phyloP scores from a whole-genome alignment of 495 filamentous ascomycete genomes.

The Daldinia childiae region DNA sequence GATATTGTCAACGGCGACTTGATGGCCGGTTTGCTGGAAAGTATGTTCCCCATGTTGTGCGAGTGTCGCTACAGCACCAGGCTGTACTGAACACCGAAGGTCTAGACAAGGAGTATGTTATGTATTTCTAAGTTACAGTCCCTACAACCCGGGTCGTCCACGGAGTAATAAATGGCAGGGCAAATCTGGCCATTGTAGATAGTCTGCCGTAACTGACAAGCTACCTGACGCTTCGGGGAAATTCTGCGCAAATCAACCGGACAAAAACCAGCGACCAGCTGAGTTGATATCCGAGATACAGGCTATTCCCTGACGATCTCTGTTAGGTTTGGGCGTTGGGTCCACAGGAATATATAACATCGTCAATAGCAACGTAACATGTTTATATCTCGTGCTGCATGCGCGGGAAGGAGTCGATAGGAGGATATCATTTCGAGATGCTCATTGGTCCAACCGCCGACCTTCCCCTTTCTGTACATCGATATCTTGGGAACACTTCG shows the following conservation, averaged over 20 bases:
- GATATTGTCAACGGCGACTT: conserved; percentile 39
- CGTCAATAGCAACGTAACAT: conserved; percentile 39
- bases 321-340: conserved; percentile 16
- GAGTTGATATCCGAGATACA: conserved; percentile 31
- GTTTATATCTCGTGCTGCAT: conserved; percentile 18
- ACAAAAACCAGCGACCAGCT: conserved; percentile 8
- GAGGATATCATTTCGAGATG: neutral
- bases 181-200: conserved; percentile 5
- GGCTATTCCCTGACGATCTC: conserved; percentile 37
- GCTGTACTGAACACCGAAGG: conserved; percentile 4
- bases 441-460: conserved; percentile 21
- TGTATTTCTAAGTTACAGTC: conserved; percentile 12
- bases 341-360: conserved; percentile 39
- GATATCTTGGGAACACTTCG: conserved; percentile 28
- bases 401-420: conserved; percentile 26
- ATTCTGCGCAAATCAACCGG: conserved; percentile 23
- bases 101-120: neutral
- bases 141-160: conserved; percentile 19
- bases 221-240: conserved; percentile 24
- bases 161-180: conserved; percentile 22
- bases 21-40: conserved; percentile 10
- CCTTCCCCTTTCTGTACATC: conserved; percentile 34
- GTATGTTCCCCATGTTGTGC: conserved; percentile 31
- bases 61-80: conserved; percentile 20
- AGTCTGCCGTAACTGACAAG: conserved; percentile 3